Evolutionary conservation across 2,329 filamentous ascomycete genomes (phyloP), one percentile per base, ranked within the genome.

Genomic region (Xylaria sp.): DNA sequence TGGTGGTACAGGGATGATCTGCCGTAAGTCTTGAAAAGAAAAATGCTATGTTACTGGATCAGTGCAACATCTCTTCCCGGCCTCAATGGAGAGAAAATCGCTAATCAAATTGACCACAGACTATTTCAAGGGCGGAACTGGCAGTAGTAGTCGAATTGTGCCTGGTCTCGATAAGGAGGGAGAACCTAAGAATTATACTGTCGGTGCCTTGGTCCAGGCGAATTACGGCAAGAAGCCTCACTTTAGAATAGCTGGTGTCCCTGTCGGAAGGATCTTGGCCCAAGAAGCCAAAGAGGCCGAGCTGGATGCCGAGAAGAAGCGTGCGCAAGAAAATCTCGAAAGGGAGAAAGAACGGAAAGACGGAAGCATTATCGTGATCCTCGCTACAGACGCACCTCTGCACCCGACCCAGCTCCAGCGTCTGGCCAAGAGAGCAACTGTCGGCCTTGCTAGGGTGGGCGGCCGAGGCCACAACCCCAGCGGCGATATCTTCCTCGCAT

Each of bases 401-500:
- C 83, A 87, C 12, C 86, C 88, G 0, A 78, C 81, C 1, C 87
- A 90, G 73, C 84, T 90, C 1, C 83, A 86, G 66, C 82, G 89
- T 1, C 79, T 91, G 1, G 88, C 89, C 1, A 86, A 87, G 68
- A 85, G 89, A 43, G 89, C 89, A 0, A 89, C 88, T 0, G 85
- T 91, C 1, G 89, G 90, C 0, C 77, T 92, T 0, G 81, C 86
- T 5, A 83, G 86, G 66, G 88, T 90, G 0, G 89, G 89, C 2
- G 88, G 89, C 1, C 87, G 87, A 68, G 89, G 88, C 0, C 82
- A 84, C 52, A 91, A 91, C 71, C 83, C 83, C 12, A 91, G 88
- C 0, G 90, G 90, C 0, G 90, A 92, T 69, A 87, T 92, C 67
- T 91, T 91, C 75, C 80, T 92, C 2, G 89, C 90, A 3, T 88